Evolutionary conservation across 208 protist genomes (phyloP).

Genomic region (Vickermania ingenoplastis): DNA sequence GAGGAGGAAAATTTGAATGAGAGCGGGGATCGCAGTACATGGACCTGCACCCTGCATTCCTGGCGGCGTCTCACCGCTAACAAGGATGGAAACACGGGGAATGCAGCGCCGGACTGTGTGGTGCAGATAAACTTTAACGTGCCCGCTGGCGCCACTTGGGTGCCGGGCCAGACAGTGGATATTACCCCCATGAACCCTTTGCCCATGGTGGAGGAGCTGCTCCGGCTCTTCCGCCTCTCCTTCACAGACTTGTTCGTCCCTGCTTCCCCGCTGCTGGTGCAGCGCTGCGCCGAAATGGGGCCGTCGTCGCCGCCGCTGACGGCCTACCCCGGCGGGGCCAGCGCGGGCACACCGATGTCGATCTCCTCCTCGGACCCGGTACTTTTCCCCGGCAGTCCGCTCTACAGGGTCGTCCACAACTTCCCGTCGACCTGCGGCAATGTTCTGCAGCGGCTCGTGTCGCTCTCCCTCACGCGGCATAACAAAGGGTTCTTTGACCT

Average conservation of each 20-base stretch:
- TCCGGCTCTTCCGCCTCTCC: slow-evolving; percentile 16
- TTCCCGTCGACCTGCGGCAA: slow-evolving; percentile 34
- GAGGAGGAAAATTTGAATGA: slow-evolving; percentile 6
- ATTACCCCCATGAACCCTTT: slow-evolving; percentile 36
- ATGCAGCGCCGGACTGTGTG: slow-evolving; percentile 5
- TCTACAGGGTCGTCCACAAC: slow-evolving; percentile 31
- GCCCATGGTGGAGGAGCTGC: slow-evolving; percentile 21
- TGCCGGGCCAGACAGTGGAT: slow-evolving; percentile 46
- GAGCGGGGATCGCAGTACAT: too few relatives aligned
- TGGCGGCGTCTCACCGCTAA: slow-evolving; percentile 22
- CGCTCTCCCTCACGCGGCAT: slow-evolving; percentile 20
- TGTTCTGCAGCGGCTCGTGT: slow-evolving; percentile 34
- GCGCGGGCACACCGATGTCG: too few relatives aligned
- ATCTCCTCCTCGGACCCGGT: slow-evolving; percentile 12
- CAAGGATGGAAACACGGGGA: background rate
- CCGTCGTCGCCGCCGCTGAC: background rate
- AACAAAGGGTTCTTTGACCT: slow-evolving; percentile 10
- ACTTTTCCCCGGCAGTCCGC: slow-evolving; percentile 22
- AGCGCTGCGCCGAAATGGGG: background rate
- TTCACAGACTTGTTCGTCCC: background rate
- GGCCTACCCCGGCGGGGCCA: too few relatives aligned
- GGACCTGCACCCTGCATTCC: slow-evolving; percentile 20
- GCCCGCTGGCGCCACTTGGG: slow-evolving; percentile 17
- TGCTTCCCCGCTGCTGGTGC: background rate
- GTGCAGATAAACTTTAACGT: slow-evolving; percentile 30